Evolutionary conservation across 345 rosid genomes (phyloP), one percentile per base, ranked within the genome.

Genomic region (Turritis glabra): DNA sequence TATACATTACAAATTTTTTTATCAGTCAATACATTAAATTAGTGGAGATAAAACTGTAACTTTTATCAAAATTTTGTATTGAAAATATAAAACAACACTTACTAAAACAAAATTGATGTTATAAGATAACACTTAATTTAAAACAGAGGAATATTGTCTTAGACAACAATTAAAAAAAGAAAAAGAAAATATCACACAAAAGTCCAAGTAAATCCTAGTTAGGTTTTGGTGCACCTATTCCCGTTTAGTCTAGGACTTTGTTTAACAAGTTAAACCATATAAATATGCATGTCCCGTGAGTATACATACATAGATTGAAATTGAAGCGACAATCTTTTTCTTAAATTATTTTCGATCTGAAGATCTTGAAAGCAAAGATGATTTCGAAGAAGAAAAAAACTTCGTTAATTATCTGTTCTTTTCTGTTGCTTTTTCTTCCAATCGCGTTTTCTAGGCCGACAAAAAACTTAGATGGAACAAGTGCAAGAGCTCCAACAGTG

Each of bases 221-320:
- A 75, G 65, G 70, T 64, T 73, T 55, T 64, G 71, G 77, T 73
- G 64, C 71, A 73, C 71, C 77, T 64, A 64, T 73, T 64, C 71
- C 56, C 8, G n/a, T n/a, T 71, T 32, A 58, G 35, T 67, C 72
- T 67, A 47, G 61, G 80, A 69, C 52, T 69, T 76, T 69, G 63
- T 69, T 69, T 55, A 53, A 62, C 80, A 53, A 53, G 53, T 8
- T 18, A 19, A 53, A 22, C 13, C 27, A 60, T 69, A 76, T 62
- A 69, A 25, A 63, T 76, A 76, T 55, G 30, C 30, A 27, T 27
- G 30, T 27, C 30, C 30, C 30, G 5, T 27, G 30, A 27, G 5
- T 27, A 11, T 3, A 37, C 14, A 12, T 37, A 3, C 41, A 37
- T 11, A 37, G 15, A 3, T 11, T 11, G 41, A 37, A 37, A 5